Percentiles rank a stretch among this genome's conserved stretches.
Conservation (phyloP, 1,139 yeast genomes). For the Maudiozyma humilis region DNA sequence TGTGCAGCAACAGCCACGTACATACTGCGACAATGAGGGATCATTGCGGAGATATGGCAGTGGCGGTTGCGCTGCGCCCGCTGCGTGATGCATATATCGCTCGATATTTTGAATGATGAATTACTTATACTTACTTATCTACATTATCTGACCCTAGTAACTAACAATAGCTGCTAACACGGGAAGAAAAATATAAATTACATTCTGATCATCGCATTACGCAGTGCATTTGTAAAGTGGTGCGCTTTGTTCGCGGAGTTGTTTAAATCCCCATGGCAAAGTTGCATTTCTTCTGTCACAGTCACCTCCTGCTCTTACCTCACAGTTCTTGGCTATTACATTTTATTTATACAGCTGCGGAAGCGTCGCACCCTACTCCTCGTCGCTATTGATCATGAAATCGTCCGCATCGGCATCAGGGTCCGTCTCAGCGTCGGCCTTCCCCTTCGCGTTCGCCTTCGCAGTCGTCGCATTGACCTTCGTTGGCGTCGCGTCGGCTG, state of each 20-base stretch:
- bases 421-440: neutral
- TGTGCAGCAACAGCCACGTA: no score
- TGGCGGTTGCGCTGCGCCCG: neutral
- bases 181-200: constrained; percentile 6
- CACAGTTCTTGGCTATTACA: no score
- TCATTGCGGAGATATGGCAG: neutral
- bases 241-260: no score
- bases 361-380: constrained; percentile 23
- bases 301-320: no score
- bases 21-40: neutral
- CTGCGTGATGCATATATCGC: no score
- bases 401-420: constrained; percentile 20
- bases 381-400: constrained; percentile 28
- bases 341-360: no score
- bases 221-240: no score
- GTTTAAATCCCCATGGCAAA: no score
- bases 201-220: constrained; percentile 4
- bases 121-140: constrained; percentile 25
- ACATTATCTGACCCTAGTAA: constrained; percentile 30
- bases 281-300: no score
- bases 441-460: neutral
- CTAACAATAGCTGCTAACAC: constrained; percentile 19
- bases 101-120: neutral
- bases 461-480: constrained; percentile 15
- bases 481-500: constrained; percentile 22